Conservation (phyloP, 768 basidiomycete genomes). For the Albatrellus ellisii region DNA sequence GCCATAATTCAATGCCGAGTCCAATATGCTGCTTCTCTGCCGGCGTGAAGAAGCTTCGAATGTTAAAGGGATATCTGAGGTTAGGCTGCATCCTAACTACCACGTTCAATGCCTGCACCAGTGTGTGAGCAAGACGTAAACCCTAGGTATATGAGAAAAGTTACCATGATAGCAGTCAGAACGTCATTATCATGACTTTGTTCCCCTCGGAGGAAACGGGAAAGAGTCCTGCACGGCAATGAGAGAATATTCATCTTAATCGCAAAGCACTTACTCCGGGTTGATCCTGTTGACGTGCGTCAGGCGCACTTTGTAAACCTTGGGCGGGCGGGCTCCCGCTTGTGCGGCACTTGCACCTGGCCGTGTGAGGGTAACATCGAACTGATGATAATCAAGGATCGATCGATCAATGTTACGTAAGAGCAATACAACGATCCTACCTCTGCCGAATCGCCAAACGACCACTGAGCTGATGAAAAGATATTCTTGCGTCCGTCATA, state of each 20-base stretch:
- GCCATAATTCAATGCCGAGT: constrained; percentile 55
- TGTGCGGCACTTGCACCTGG: constrained; percentile 10
- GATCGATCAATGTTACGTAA: background rate
- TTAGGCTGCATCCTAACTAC: constrained; percentile 67
- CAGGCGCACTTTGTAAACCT: constrained; percentile 54
- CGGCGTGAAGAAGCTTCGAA: constrained; percentile 61
- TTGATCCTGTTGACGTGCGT: constrained; percentile 67
- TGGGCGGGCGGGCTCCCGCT: constrained; percentile 23
- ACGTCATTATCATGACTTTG: constrained; percentile 60
- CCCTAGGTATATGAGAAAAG: background rate
- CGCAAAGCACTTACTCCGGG: constrained; percentile 48
- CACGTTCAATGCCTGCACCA: constrained; percentile 51
- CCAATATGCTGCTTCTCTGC: constrained; percentile 42
- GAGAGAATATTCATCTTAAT: constrained; percentile 1
- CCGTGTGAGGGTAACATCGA: constrained; percentile 39
- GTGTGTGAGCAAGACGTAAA: background rate
- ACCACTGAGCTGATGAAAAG: constrained; percentile 47
- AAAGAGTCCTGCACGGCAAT: constrained; percentile 34
- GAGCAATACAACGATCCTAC: constrained; percentile 25
- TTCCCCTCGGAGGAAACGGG: constrained; percentile 47
- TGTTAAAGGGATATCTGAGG: constrained; percentile 53
- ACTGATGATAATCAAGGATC: constrained; percentile 26
- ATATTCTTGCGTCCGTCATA: constrained; percentile 76
- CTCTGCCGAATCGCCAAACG: constrained; percentile 40
- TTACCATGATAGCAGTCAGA: constrained; percentile 50